These are phyloP conservation scores for Yamadazyma kitorensis DNA, from an alignment of 805 yeast species.

Conservation along the genomic window DNA sequence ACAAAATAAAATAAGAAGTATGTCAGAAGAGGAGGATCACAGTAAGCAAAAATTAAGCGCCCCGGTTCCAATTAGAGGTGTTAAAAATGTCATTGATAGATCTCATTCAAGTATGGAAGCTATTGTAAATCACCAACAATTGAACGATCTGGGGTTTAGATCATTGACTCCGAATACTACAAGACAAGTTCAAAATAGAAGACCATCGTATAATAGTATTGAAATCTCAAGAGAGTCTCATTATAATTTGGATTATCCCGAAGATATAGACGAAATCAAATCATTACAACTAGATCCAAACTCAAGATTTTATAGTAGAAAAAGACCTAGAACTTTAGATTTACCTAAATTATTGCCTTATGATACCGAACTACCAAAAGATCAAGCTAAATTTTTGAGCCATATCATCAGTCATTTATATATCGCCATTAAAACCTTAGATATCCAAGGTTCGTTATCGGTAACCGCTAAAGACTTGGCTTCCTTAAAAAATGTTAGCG, in stretches of 20 bases:
- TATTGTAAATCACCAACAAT: background rate
- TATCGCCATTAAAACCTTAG: slow-evolving; percentile 71
- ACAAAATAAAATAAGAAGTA: no score
- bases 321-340: slow-evolving; percentile 39
- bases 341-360: slow-evolving; percentile 64
- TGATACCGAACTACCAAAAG: slow-evolving; percentile 61
- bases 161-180: slow-evolving; percentile 26
- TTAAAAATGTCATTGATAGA: background rate
- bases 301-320: slow-evolving; percentile 37
- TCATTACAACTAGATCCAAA: slow-evolving; percentile 29
- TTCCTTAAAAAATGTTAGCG: slow-evolving; percentile 27
- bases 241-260: slow-evolving; percentile 54
- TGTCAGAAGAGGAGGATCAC: background rate
- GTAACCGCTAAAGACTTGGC: slow-evolving; percentile 70
- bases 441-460: slow-evolving; percentile 66
- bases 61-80: slow-evolving; percentile 11
- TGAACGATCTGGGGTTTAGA: slow-evolving; percentile 11
- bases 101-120: slow-evolving; percentile 3
- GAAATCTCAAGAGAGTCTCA: slow-evolving; percentile 28
- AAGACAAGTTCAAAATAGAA: slow-evolving; percentile 16
- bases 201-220: slow-evolving; percentile 32
- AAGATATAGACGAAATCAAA: slow-evolving; percentile 28
- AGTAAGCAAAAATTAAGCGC: slow-evolving; percentile 3
- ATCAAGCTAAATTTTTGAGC: slow-evolving; percentile 68
- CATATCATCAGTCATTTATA: slow-evolving; percentile 80